Evolutionary conservation across 305 asterid genomes (phyloP), one percentile per base, ranked within the genome.

Genomic region (Fraxinus albicans): DNA sequence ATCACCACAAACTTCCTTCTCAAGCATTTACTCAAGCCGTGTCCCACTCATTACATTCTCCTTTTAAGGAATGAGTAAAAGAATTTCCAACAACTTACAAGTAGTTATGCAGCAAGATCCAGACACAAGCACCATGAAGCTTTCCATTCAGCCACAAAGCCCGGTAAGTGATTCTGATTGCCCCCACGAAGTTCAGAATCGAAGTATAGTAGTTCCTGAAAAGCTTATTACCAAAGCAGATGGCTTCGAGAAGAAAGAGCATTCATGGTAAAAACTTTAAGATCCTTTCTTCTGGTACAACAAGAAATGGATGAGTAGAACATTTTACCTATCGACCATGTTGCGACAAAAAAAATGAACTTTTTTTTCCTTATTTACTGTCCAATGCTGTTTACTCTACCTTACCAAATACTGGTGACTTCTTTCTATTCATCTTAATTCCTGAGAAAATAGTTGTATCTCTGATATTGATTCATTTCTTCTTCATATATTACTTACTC

Each of bases 221-320:
- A 83, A 83, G 9, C 84, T 86, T 82, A 78, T 88, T 38, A 67
- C 86, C 60, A 81, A 87, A 27, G 87, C 81, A 7, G 90, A 87
- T 33, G 87, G 94, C 67, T 91, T 89, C 74, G 90, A 90, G 83
- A 92, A 87, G 91, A 93, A 78, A 79, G 93, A 89, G 81, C 87
- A 87, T 7, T 34, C 36, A 34, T 34, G 36, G 36, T 34, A 34
- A 34, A 4, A 34, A 34, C 36, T 34, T 34, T 34, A 34, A 34
- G 36, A 34, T 34, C 36, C 6, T 34, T 3, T 34, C 36, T 3
- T 4, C 6, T 27, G 29, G 21, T 21, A 63, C 2, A 33, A 72
- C 34, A 35, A 79, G 73, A 83, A 72, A 58, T 53, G 12, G 15
- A 47, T 76, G 44, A 65, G 58, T 0, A 80, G 40, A 38, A 44